Conservation (phyloP, 75 land plant genomes). For the Pinus taeda region DNA sequence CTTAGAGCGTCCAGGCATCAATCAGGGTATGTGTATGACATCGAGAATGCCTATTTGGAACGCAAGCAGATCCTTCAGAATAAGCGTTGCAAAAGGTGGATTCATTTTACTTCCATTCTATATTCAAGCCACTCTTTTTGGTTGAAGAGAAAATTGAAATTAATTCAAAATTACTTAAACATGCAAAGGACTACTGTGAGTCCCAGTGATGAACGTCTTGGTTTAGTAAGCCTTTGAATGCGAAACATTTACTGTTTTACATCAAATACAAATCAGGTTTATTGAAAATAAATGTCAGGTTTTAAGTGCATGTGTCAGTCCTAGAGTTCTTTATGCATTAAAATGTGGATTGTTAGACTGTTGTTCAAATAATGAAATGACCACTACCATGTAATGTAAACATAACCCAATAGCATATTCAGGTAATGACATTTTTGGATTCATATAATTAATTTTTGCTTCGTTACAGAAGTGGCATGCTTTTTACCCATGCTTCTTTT, state of each 20-base stretch:
- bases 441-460: neutral
- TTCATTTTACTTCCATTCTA: neutral
- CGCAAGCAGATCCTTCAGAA: slow-evolving; percentile 60
- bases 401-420: neutral
- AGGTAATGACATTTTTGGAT: neutral
- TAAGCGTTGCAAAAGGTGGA: slow-evolving; percentile 23
- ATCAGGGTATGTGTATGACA: too few relatives aligned
- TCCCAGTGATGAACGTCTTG: neutral
- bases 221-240: neutral
- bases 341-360: slow-evolving; percentile 5
- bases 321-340: neutral
- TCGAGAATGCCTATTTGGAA: slow-evolving; percentile 69
- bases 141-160: neutral
- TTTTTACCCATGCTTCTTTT: neutral
- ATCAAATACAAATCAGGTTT: neutral
- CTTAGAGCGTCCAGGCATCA: too few relatives aligned
- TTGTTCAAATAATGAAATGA: neutral
- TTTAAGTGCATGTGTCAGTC: neutral
- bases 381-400: neutral
- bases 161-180: neutral
- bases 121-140: neutral
- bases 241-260: neutral
- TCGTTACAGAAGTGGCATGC: too few relatives aligned
- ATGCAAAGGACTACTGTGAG: neutral
- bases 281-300: neutral